Base-by-base conservation (phyloP, 768 basidiomycete species). In the Cyathus striatus region DNA sequence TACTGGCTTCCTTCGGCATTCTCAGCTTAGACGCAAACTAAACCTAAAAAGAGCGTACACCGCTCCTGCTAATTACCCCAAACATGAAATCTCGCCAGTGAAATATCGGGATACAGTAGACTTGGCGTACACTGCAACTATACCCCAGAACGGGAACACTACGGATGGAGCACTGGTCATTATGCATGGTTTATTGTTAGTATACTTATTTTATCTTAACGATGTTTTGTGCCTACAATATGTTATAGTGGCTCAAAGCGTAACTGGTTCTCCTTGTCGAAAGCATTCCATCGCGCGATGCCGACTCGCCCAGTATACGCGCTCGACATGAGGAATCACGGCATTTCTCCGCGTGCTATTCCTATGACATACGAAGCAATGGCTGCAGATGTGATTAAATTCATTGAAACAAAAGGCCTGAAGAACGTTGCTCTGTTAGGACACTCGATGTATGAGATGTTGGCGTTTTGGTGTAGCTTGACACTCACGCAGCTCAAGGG, bases 241-340 rank as follows among this genome's bases (percentile, higher is more conserved):
- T 36, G 36, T 22, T 24, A 23, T 51, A 92, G 89, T 51, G 91
- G 90, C 0, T 90, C 84, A 27, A 92, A 93, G 57, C 78, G 91
- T 45, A 95, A 95, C 58, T 96, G 90, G 90, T 67, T 76, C 4
- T 87, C 88, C 0, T 69, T 95, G 4, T 77, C 86, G 5, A 90
- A 87, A 52, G 78, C 80, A 0, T 81, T 96, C 47, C 68, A 75
- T n/a, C 67, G 71, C 23, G 76, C 80, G 40, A 68, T 90, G 1
- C 60, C 71, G 2, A n/a, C n/a, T n/a, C 69, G 81, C 44, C 81
- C 86, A 2, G 72, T 95, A 16, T 92, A 90, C 53, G 69, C 83
- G 2, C 62, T 95, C 30, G 91, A 96, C 60, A 69, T 95, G 18
- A 73, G 93, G n/a, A 96, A 95, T 54, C 92, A 94, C 50, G 93